Conservation (phyloP, 2,329 filamentous ascomycete genomes). For the Fusarium proliferatum region DNA sequence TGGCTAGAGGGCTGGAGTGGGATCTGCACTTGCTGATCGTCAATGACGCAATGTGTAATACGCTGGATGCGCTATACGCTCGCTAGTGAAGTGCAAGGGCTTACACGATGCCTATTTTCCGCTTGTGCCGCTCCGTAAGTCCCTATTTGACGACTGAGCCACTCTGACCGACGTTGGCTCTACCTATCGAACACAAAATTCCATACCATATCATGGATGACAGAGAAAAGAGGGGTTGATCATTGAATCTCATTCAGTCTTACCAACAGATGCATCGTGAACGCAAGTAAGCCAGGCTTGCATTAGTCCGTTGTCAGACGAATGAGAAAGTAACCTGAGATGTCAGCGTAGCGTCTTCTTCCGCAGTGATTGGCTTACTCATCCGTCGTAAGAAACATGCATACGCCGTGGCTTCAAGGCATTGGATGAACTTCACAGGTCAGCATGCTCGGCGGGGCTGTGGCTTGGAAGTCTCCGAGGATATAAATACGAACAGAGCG, state of each 20-base stretch:
- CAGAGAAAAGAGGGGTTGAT: not conserved
- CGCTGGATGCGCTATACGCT: not conserved
- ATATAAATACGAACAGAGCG: not conserved
- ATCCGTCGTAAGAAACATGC: not conserved
- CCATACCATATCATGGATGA: too few species aligned
- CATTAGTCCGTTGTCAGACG: not conserved
- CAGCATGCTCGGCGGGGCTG: accelerated
- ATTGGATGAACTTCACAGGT: accelerated
- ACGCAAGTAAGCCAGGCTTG: not conserved
- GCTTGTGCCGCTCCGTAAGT: too few species aligned
- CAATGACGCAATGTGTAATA: not conserved
- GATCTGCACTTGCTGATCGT: not conserved
- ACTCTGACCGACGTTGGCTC: not conserved
- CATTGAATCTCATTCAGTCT: not conserved
- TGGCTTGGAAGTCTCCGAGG: accelerated
- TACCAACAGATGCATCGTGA: accelerated
- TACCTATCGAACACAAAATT: not conserved
- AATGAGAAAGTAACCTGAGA: accelerated
- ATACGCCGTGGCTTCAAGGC: too few species aligned
- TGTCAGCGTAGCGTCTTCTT: not conserved
- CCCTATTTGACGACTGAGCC: not conserved
- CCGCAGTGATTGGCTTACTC: not conserved
- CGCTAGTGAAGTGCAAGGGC: not conserved
- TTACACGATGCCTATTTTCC: not conserved
- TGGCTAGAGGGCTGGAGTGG: too few species aligned